Evolutionary conservation across 2,329 filamentous ascomycete species (phyloP), one percentile per base, ranked within the genome.

Genomic region (Immersiporthe knoxdaviesiana): DNA sequence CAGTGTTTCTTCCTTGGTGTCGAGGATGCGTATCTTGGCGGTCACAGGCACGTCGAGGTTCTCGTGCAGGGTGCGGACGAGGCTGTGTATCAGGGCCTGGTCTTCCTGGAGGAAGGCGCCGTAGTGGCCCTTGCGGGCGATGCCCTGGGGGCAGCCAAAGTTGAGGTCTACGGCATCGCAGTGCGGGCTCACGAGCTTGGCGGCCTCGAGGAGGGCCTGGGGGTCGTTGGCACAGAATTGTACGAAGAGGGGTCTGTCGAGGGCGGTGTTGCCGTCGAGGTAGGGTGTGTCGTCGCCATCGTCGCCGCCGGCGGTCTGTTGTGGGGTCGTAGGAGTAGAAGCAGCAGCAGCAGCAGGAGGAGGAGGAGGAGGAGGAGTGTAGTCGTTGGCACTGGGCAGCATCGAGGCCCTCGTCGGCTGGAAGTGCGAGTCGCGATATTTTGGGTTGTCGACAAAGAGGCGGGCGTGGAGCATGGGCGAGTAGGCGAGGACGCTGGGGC

Each of bases 131-230:
- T 92, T 92, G 78, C 89, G 88, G 44, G 96, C 96, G 74, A 99
- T 99, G 1, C 95, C 95, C 78, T 99, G 96, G 0, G 96, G 96
- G 80, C 96, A 99, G 10, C 96, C 96, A 5, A 99, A 84, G 78
- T 99, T 99, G 74, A 99, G 82, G 78, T 99, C 96, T 3, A 99
- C 91, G 10, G 96, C 96, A 78, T 99, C 96, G 80, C 95, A 98
- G 79, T 94, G 92, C 0, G 93, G 92, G 6, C 92, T 90, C 0
- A 93, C 94, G 71, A 90, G 85, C 72, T 87, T 86, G 0, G 95
- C 96, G 0, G 96, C 94, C 37, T 86, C 85, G 62, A 98, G 88
- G 27, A 97, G 85, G 66, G 91, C 88, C n/a, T 91, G 86, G 0
- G 93, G 88, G 70, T 96, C 90, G 79, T 96, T 97, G 72, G 93